Evolutionary conservation across 306 rosid species (phyloP).

Genomic region (Lablab purpureus): DNA sequence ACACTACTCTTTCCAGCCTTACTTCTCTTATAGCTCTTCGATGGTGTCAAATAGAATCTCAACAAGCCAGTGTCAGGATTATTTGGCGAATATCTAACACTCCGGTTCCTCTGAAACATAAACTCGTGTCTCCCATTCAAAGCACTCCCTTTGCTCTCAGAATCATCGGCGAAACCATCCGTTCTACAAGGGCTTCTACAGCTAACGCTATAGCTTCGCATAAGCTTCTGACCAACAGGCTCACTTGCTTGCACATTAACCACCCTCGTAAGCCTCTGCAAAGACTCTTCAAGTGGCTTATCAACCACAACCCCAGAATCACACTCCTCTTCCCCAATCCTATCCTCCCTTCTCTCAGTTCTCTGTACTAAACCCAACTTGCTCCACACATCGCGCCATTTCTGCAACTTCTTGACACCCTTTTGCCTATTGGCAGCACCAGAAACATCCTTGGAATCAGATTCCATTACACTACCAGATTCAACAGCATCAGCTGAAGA

Average conservation of each 20-base stretch:
- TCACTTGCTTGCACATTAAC: conserved; percentile 63
- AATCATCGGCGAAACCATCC: conserved; percentile 50
- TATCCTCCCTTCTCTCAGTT: conserved; percentile 56
- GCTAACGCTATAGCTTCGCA: conserved; percentile 81
- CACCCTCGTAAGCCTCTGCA: conserved; percentile 65
- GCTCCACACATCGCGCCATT: conserved; percentile 60
- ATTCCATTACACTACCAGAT: conserved; percentile 38
- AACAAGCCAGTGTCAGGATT: conserved; percentile 70
- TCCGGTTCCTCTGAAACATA: conserved; percentile 69
- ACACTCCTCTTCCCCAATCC: conserved; percentile 42
- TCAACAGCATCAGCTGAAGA: conserved; percentile 39
- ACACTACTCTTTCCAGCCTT: conserved; percentile 65
- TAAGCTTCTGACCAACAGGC: conserved; percentile 73
- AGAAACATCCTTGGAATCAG: conserved; percentile 49
- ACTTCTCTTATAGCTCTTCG: conserved; percentile 73
- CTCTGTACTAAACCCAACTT: conserved; percentile 59
- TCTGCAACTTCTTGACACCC: conserved; percentile 52
- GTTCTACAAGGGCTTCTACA: conserved; percentile 57
- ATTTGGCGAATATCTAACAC: conserved; percentile 71
- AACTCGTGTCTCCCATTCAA: conserved; percentile 65
- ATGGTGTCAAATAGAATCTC: conserved; percentile 82
- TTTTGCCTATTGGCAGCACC: conserved; percentile 41
- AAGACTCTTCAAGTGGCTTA: conserved; percentile 56
- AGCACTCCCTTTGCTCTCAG: conserved; percentile 55
- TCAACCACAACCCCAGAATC: conserved; percentile 44